phyloP scores from a whole-genome alignment of 495 filamentous ascomycete genomes.

The Talaromyces adpressus region DNA sequence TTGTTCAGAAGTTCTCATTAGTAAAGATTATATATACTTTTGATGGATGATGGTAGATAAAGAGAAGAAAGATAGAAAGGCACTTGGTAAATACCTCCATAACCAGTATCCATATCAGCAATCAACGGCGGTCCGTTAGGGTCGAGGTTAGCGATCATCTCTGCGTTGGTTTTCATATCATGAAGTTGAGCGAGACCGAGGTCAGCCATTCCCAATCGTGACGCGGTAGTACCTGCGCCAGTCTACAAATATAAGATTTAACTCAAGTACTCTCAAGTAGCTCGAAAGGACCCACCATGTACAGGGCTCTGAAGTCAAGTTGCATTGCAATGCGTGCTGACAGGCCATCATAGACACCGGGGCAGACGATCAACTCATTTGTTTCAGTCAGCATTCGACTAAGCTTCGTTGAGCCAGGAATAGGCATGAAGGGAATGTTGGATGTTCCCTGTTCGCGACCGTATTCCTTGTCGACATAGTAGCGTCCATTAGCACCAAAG shows the following conservation, averaged over 20 bases:
- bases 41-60: too few species aligned
- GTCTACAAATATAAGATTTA: slow-evolving; percentile 17
- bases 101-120: slow-evolving; percentile 55
- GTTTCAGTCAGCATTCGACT: too few species aligned
- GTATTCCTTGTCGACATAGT: too few species aligned
- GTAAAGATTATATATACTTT: too few species aligned
- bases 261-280: too few species aligned
- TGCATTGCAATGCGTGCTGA: slow-evolving; percentile 45
- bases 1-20: too few species aligned
- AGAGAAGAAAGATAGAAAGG: too few species aligned
- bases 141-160: background rate
- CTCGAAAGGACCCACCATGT: slow-evolving; percentile 29
- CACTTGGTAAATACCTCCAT: slow-evolving; percentile 27
- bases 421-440: too few species aligned
- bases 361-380: slow-evolving; percentile 29
- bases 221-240: slow-evolving; percentile 50
- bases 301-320: slow-evolving; percentile 43
- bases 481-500: too few species aligned
- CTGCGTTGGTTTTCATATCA: slow-evolving; percentile 4
- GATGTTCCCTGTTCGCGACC: too few species aligned
- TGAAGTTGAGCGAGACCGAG: slow-evolving; percentile 35
- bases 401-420: too few species aligned
- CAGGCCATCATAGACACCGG: slow-evolving; percentile 53
- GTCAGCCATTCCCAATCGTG: slow-evolving; percentile 48
- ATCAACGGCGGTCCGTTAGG: slow-evolving; percentile 35